Evolutionary conservation across 208 protist species (phyloP), one percentile per base, ranked within the genome.

Genomic region (Borovskyia barvae): DNA sequence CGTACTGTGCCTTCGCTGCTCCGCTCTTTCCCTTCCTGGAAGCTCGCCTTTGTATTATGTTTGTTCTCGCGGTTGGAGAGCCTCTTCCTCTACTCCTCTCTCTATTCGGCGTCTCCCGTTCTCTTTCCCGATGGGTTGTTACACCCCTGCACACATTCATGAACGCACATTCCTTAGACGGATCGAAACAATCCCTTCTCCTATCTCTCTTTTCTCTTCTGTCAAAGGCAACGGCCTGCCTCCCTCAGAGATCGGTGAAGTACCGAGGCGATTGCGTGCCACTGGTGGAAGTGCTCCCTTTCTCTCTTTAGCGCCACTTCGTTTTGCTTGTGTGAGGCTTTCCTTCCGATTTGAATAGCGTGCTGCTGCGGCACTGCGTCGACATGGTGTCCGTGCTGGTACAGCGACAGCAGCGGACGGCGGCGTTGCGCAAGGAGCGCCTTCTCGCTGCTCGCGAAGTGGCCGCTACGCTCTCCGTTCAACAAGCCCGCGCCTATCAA

Each of bases 321-420:
- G 35, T 39, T 8, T 39, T 39, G 8, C 14, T 39, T 14, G 14
- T n/a, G 14, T 14, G 35, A 8, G 8, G 8, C 14, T 14, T 39
- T n/a, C 35, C 14, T 14, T 39, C 14, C 14, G 35, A 8, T 39
- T n/a, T 39, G 35, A 15, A 39, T n/a, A n/a, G n/a, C n/a, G n/a
- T n/a, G n/a, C n/a, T n/a, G 3, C 22, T 22, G 15, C 17, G 32
- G 11, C n/a, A 25, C 5, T 14, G n/a, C n/a, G n/a, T n/a, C n/a
- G n/a, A n/a, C 3, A 90, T 90, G 83, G 84, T 91, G 15, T 72
- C 64, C n/a, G 26, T 91, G 12, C 52, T 77, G 28, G 80, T 82
- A n/a, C 49, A 59, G 43, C 60, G 66, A 11, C 66, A 86, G 66
- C 75, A 85, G 41, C 57, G 64, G 7, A 79, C 86, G 49, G 67